A percentile compares a stretch with the other conserved stretches of the same genome.
Conservation (phyloP, 768 basidiomycete genomes). For the Podaxis pistillaris region DNA sequence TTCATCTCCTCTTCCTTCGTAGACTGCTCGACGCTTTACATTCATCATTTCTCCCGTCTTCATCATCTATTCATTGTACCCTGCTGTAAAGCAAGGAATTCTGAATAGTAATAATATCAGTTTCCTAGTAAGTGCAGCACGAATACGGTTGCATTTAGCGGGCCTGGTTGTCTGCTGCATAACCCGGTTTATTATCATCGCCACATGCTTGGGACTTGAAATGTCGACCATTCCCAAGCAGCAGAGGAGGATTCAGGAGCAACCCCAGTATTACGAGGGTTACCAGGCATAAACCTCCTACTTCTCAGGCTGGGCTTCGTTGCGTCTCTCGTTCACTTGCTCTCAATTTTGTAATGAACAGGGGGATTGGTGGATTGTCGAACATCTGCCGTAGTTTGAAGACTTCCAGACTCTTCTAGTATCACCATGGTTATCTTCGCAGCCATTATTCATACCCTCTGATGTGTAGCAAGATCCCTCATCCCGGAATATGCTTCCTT, state of each 20-base stretch:
- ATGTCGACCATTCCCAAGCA: not conserved
- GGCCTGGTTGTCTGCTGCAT: not conserved
- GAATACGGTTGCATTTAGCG: not conserved
- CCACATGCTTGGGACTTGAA: not conserved
- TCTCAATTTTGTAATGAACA: not conserved
- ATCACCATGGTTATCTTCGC: no score
- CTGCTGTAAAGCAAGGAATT: not conserved
- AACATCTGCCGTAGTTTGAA: no score
- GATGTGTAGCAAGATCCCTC: no score
- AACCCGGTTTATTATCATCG: conserved; percentile 2
- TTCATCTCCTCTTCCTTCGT: not conserved
- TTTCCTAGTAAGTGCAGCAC: not conserved
- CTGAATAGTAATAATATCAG: not conserved
- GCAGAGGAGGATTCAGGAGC: not conserved
- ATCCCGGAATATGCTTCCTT: no score
- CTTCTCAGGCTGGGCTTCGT: not conserved
- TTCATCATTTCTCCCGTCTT: conserved; percentile 1
- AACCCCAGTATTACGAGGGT: not conserved
- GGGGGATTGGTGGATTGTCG: no score
- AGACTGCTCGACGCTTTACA: not conserved
- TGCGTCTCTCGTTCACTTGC: not conserved
- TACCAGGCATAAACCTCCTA: not conserved
- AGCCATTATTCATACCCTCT: no score
- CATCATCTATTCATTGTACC: not conserved
- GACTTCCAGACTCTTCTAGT: no score